Percentiles rank a stretch among this genome's conserved stretches.
Conservation (phyloP, 257 asterid genomes). For the Plantago major region DNA sequence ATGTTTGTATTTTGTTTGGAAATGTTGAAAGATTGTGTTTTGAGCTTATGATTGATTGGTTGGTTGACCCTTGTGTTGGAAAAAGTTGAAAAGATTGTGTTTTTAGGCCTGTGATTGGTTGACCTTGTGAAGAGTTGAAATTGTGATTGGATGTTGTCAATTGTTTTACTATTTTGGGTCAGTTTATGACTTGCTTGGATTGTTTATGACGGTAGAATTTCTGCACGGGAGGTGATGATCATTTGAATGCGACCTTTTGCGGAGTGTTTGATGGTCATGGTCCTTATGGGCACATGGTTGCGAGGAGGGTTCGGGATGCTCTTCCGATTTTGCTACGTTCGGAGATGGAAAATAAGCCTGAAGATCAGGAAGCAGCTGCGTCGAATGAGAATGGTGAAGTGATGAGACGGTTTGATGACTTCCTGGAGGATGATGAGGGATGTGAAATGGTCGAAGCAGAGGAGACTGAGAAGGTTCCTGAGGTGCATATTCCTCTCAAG, state of each 20-base stretch:
- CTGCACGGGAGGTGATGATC: constrained; percentile 43
- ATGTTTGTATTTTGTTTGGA: background rate
- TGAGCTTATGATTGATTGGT: constrained; percentile 12
- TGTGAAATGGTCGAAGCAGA: constrained; percentile 62
- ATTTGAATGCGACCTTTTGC: constrained; percentile 54
- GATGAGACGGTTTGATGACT: constrained; percentile 58
- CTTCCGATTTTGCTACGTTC: constrained; percentile 66
- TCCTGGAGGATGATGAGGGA: constrained; percentile 61
- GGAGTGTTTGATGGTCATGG: constrained; percentile 99
- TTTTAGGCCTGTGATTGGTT: constrained; percentile 11
- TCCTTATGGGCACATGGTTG: constrained; percentile 95
- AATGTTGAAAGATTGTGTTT: constrained; percentile 9
- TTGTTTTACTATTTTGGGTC: constrained; percentile 38
- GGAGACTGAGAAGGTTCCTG: constrained; percentile 67
- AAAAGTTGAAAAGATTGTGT: background rate
- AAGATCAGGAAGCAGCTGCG: constrained; percentile 21
- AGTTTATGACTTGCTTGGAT: constrained; percentile 65
- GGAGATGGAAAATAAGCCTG: constrained; percentile 57
- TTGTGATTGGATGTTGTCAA: constrained; percentile 23
- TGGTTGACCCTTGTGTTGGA: background rate
- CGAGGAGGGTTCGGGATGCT: constrained; percentile 83
- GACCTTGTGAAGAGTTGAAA: constrained; percentile 20
- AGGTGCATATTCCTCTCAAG: constrained; percentile 64
- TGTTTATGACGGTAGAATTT: constrained; percentile 66
- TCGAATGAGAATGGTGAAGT: constrained; percentile 27